Evolutionary conservation across 805 yeast genomes (phyloP), one percentile per base, ranked within the genome.

Genomic region (Allodekkera sacchari): DNA sequence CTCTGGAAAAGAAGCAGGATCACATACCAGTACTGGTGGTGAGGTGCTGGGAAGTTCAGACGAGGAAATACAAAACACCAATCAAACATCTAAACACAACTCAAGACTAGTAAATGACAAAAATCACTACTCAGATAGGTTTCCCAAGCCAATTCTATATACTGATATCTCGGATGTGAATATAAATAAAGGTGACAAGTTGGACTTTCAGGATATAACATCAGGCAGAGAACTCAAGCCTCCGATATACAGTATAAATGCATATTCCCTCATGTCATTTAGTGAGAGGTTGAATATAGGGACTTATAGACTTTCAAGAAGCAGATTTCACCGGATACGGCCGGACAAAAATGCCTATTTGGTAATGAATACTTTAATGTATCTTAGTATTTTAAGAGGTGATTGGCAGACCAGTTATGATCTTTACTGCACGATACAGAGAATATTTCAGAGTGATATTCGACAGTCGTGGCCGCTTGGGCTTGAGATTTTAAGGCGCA

Each of bases 381-480:
- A 76, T 39, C 24, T 69, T 8, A 62, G 63, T 34, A 47, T 80
- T 4, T 44, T 69, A 25, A 53, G 63, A 22, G 47, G 57, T 19
- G 64, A 74, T 7, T 81, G 85, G 85, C 43, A 48, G 5, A 27
- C 59, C 11, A 81, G 83, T 0, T 74, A 71, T 43, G 63, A 63
- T 33, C 53, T 73, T 6, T 74, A 74, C 41, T 50, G 71, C 7
- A 32, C 72, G 2, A 47, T 81, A 15, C 47, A 75, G 3, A 50
- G 79, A 31, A 42, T 69, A 1, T 68, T 68, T 1, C 50, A 50
- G 1, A 61, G 71, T 8, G 83, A 80, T 46, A 48, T 77, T 5
- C 57, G 74, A 33, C 53, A 67, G 3, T 46, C 78, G 8, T 81
- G 88, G 88, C 70, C 80, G 0, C 22, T 77, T 1, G 87, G 82